Evolutionary conservation across 1,284 basidiomycete genomes (phyloP).

Genomic region (Malassezia arunalokei): DNA sequence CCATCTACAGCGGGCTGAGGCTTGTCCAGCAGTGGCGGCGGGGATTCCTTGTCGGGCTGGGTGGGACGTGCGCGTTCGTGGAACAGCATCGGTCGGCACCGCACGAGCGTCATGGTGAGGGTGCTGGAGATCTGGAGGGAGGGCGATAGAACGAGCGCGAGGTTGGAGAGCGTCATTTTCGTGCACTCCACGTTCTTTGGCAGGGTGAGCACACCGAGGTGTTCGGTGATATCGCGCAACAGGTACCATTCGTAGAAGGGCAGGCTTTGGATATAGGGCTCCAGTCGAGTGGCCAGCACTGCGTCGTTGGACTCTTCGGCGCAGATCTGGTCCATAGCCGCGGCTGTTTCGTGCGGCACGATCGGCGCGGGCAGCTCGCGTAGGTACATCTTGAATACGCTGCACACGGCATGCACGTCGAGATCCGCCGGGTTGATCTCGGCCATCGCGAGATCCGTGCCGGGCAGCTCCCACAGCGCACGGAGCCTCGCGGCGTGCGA

Average conservation of each 20-base stretch:
- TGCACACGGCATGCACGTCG: constrained; percentile 43
- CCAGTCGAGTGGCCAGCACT: constrained; percentile 7
- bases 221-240: constrained; percentile 31
- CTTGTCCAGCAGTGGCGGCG: background rate
- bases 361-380: constrained; percentile 34
- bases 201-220: constrained; percentile 23
- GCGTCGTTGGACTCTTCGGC: background rate
- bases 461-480: constrained; percentile 21
- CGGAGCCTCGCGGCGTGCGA: constrained; percentile 37
- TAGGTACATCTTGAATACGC: constrained; percentile 38
- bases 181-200: constrained; percentile 22
- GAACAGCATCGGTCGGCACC: constrained; percentile 22
- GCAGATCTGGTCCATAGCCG: constrained; percentile 18
- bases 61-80: constrained; percentile 1
- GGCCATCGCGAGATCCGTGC: constrained; percentile 25
- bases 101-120: constrained; percentile 29
- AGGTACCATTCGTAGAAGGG: constrained; percentile 38
- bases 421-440: constrained; percentile 37
- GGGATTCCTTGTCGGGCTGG: too few species aligned
- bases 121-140: constrained; percentile 30
- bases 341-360: constrained; percentile 15
- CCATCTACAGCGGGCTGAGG: background rate
- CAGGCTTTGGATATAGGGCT: constrained; percentile 20
- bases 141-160: constrained; percentile 39
- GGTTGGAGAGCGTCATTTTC: constrained; percentile 40